phyloP scores from a whole-genome alignment of 169 alveolate genomes.

The Theileria parva region DNA sequence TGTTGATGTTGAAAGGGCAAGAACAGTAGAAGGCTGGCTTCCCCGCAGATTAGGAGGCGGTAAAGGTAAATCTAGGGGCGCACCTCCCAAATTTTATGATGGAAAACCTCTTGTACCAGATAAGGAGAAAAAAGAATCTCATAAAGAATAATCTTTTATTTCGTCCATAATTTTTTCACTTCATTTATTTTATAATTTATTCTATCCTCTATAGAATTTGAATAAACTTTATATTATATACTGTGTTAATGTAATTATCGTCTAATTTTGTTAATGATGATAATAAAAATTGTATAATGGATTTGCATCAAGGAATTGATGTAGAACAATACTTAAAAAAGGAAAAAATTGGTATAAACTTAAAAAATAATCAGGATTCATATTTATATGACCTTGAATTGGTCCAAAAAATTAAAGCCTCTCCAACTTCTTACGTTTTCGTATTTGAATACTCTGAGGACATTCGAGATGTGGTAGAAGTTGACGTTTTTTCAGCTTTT shows the following conservation, averaged over 20 bases:
- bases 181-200: background rate
- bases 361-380: background rate
- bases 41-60: constrained; percentile 97
- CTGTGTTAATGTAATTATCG: background rate
- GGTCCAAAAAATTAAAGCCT: constrained; percentile 10
- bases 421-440: constrained; percentile 55
- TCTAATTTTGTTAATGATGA: background rate
- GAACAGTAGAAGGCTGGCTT: constrained; percentile 91
- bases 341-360: constrained; percentile 8
- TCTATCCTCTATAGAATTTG: background rate
- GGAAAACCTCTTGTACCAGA: constrained; percentile 49
- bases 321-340: background rate
- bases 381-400: constrained; percentile 19
- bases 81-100: constrained; percentile 65
- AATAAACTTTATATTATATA: background rate
- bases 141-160: background rate
- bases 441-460: constrained; percentile 45
- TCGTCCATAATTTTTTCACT: background rate
- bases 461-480: constrained; percentile 17
- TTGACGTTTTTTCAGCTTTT: constrained; percentile 39
- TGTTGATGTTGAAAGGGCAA: constrained; percentile 94
- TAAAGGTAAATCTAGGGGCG: constrained; percentile 83
- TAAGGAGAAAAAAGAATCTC: background rate
- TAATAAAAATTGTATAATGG: constrained; percentile 5
- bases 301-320: background rate